Conservation (phyloP, 2,329 filamentous ascomycete species). For the Aspergillus versicolor region DNA sequence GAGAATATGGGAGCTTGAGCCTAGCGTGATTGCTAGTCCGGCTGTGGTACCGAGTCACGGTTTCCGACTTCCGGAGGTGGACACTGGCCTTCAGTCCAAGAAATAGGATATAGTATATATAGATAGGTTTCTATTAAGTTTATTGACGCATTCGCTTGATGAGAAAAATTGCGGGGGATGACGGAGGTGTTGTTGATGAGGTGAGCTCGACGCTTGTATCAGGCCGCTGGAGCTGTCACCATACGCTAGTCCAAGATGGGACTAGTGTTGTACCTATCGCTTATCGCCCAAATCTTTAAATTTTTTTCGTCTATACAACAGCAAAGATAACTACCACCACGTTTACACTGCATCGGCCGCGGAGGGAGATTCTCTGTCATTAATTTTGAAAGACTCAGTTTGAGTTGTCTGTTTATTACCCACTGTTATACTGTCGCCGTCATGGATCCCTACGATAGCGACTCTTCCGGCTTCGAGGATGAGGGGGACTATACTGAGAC, state of each 20-base stretch:
- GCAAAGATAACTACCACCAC: background rate
- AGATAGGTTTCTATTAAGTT: no score
- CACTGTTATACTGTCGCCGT: conserved; percentile 8
- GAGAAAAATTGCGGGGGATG: background rate
- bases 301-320: conserved; percentile 16
- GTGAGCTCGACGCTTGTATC: background rate
- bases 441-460: conserved; percentile 83
- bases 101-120: background rate
- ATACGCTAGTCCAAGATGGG: conserved; percentile 9
- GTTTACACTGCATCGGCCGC: background rate
- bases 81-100: background rate
- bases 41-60: background rate
- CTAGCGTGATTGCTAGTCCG: background rate
- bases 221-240: background rate
- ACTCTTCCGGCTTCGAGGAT: conserved; percentile 70
- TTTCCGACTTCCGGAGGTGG: background rate
- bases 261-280: conserved; percentile 18
- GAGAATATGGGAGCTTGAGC: background rate
- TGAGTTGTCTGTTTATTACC: background rate
- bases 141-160: background rate
- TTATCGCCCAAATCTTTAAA: conserved; percentile 19
- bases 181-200: background rate
- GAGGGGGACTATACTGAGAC: conserved; percentile 60
- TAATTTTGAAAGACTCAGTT: background rate
- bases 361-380: background rate